Conservation (phyloP, 1,284 basidiomycete genomes). For the Cutaneotrichosporon daszewskae region DNA sequence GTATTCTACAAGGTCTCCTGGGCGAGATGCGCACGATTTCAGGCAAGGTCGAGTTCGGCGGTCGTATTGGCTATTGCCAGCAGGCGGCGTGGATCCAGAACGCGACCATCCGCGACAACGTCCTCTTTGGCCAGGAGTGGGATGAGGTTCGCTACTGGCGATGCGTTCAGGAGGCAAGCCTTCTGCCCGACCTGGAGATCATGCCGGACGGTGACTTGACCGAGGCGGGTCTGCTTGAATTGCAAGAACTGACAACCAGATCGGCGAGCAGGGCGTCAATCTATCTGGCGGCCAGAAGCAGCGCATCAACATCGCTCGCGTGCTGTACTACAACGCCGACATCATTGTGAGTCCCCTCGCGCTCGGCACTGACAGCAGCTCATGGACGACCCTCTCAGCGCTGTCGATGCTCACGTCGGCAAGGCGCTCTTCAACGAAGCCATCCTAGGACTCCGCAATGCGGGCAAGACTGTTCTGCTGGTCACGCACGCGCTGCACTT, state of each 20-base stretch:
- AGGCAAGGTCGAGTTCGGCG: conserved; percentile 61
- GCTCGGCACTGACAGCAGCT: too few species aligned
- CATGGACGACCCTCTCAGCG: conserved; percentile 73
- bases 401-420: conserved; percentile 80
- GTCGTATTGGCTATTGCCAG: conserved; percentile 70
- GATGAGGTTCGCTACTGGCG: conserved; percentile 64
- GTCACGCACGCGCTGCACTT: conserved; percentile 52
- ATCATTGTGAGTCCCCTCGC: too few species aligned
- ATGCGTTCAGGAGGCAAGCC: conserved; percentile 58
- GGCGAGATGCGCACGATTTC: conserved; percentile 63
- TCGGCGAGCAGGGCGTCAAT: conserved; percentile 46
- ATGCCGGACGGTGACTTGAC: conserved; percentile 70
- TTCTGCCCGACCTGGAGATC: conserved; percentile 64
- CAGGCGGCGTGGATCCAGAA: conserved; percentile 81
- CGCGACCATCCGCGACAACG: conserved; percentile 56
- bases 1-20: conserved; percentile 60
- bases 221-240: conserved; percentile 43
- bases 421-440: conserved; percentile 80
- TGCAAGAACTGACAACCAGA: conserved; percentile 60
- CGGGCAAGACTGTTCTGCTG: conserved; percentile 70
- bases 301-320: conserved; percentile 62
- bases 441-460: conserved; percentile 55
- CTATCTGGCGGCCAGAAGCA: conserved; percentile 44
- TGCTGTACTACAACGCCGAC: conserved; percentile 77
- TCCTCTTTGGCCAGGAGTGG: conserved; percentile 63